Evolutionary conservation across 257 asterid genomes (phyloP).

Genomic region (Primulina tabacum): DNA sequence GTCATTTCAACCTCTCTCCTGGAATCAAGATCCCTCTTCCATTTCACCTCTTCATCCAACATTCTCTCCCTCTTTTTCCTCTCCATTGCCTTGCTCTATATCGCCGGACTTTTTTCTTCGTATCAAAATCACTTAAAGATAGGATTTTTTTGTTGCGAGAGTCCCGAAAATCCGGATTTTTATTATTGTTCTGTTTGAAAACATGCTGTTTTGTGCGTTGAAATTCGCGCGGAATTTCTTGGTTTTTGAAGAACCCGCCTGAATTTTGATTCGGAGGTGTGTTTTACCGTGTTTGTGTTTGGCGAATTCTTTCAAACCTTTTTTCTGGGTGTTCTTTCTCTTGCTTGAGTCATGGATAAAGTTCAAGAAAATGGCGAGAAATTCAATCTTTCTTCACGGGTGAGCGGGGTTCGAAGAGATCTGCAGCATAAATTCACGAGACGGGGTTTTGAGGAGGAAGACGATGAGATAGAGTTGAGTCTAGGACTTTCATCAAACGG

Average conservation of each 20-base stretch:
- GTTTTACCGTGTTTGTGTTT: not conserved
- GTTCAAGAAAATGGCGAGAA: conserved; percentile 27
- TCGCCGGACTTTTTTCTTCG: not conserved
- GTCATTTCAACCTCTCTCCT: not conserved
- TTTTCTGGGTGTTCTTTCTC: not conserved
- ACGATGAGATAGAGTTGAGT: conserved; percentile 56
- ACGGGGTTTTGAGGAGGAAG: conserved; percentile 24
- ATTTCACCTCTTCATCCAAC: not conserved
- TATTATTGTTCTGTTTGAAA: not conserved
- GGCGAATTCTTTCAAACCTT: not conserved
- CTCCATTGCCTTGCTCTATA: not conserved
- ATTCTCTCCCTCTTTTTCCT: not conserved
- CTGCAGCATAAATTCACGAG: conserved; percentile 29
- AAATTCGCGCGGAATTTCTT: not conserved
- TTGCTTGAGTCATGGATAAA: conserved; percentile 32
- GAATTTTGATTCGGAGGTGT: conserved; percentile 15
- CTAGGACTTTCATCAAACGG: conserved; percentile 82
- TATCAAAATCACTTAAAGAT: not conserved
- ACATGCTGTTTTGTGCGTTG: not conserved
- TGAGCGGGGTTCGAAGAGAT: conserved; percentile 38
- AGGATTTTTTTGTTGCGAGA: not conserved
- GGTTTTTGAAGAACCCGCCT: conserved; percentile 18
- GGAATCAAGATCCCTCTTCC: not conserved
- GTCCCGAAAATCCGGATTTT: not conserved
- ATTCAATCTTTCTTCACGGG: conserved; percentile 11